A percentile compares a stretch with the other conserved stretches of the same genome.
Conservation (phyloP, 2,329 filamentous ascomycete genomes). For the Botryotinia globosa region DNA sequence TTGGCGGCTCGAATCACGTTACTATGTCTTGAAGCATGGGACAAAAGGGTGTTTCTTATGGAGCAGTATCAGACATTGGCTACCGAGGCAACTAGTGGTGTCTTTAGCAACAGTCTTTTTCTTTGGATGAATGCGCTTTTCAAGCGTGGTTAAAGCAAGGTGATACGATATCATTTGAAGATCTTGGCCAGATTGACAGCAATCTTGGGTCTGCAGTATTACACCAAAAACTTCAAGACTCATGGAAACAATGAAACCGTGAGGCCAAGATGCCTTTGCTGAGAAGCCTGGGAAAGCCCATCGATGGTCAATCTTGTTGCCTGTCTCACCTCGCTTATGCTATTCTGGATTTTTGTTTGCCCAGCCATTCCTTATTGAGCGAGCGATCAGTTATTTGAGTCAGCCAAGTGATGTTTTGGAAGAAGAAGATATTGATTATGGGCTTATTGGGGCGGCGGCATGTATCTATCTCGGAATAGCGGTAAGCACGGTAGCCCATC, state of each 20-base stretch:
- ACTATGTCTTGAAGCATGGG: constrained; percentile 22
- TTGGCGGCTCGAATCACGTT: constrained; percentile 22
- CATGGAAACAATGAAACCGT: not conserved
- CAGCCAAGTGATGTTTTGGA: not conserved
- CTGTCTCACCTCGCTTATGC: not conserved
- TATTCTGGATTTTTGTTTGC: not conserved
- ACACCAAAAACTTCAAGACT: not conserved
- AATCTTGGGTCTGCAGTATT: not conserved
- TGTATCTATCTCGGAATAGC: too few species aligned
- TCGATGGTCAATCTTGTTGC: not conserved
- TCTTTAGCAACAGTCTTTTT: constrained; percentile 37
- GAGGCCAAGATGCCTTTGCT: not conserved
- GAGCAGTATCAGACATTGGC: constrained; percentile 3
- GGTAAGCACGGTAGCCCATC: too few species aligned
- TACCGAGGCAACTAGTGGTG: constrained; percentile 35
- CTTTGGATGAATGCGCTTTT: constrained; percentile 37
- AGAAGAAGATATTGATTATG: not conserved
- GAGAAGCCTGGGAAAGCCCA: not conserved
- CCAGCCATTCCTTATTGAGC: not conserved
- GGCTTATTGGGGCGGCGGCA: too few species aligned
- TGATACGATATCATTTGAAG: not conserved
- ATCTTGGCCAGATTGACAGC: not conserved
- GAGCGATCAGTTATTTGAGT: not conserved
- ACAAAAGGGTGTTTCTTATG: constrained; percentile 20
- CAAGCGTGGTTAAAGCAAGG: not conserved